Conservation (phyloP, 2,329 filamentous ascomycete species). For the Monosporascus sp. region DNA sequence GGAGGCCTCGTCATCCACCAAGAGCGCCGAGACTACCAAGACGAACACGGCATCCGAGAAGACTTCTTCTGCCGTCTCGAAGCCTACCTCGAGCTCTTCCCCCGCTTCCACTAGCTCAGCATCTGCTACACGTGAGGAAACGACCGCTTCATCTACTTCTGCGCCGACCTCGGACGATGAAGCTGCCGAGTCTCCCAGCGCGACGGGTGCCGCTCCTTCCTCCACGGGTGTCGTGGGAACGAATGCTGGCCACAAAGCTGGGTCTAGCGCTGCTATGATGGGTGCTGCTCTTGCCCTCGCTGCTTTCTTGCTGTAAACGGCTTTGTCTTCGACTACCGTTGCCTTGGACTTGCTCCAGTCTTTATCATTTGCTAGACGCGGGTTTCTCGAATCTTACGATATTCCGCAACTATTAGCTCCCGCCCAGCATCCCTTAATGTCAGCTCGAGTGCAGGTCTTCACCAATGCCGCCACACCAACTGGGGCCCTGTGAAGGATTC, state of each 20-base stretch:
- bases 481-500: too few relatives aligned
- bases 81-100: conserved; percentile 9
- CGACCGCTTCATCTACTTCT: background rate
- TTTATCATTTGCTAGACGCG: too few relatives aligned
- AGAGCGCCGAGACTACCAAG: conserved; percentile 10
- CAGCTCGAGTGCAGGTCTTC: too few relatives aligned
- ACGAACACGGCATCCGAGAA: conserved; percentile 13
- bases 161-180: background rate
- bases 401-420: too few relatives aligned
- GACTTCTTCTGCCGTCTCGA: conserved; percentile 5
- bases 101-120: conserved; percentile 8
- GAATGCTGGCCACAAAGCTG: background rate
- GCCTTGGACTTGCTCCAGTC: background rate
- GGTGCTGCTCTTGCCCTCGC: conserved; percentile 1
- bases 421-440: too few relatives aligned
- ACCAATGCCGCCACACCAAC: too few relatives aligned
- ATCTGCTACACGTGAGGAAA: conserved; percentile 1
- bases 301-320: background rate
- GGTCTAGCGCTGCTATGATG: conserved; percentile 1
- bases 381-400: too few relatives aligned
- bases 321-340: conserved; percentile 7
- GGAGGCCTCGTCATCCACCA: background rate
- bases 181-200: background rate
- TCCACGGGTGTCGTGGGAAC: background rate
- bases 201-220: background rate